These are phyloP conservation scores for Colletotrichum viniferum DNA, from an alignment of 2,329 filamentous ascomycete species.

Conservation along the genomic window DNA sequence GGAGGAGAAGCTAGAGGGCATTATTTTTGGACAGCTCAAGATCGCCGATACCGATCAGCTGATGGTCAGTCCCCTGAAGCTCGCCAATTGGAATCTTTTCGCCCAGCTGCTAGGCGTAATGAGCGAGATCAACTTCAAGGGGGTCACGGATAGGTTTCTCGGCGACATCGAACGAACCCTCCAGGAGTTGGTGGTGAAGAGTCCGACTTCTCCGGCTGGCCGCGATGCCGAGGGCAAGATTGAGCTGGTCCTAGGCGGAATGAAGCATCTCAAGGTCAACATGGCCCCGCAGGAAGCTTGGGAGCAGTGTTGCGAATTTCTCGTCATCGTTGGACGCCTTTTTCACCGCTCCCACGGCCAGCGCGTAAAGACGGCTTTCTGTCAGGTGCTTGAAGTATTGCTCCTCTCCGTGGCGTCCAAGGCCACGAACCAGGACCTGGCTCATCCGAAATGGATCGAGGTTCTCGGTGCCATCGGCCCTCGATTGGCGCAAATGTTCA, in stretches of 20 bases:
- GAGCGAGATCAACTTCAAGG: slow-evolving; percentile 89
- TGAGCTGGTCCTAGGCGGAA: slow-evolving; percentile 85
- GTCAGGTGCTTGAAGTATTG: slow-evolving; percentile 86
- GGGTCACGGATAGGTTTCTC: slow-evolving; percentile 82
- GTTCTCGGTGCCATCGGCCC: slow-evolving; percentile 81
- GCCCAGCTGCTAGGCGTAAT: slow-evolving; percentile 93
- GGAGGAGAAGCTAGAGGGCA: slow-evolving; percentile 91
- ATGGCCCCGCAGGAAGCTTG: slow-evolving; percentile 76
- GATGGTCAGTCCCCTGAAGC: slow-evolving; percentile 77
- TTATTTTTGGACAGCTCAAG: slow-evolving; percentile 96
- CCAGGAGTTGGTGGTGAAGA: slow-evolving; percentile 75
- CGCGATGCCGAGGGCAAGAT: slow-evolving; percentile 80
- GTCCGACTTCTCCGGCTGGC: slow-evolving; percentile 57
- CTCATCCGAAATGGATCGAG: slow-evolving; percentile 83
- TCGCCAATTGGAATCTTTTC: slow-evolving; percentile 96
- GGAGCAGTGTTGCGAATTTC: slow-evolving; percentile 87
- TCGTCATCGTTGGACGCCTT: slow-evolving; percentile 79
- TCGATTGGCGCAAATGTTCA: slow-evolving; percentile 81
- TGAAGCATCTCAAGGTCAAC: slow-evolving; percentile 86
- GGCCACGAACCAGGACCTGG: slow-evolving; percentile 76
- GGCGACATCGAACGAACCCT: slow-evolving; percentile 80
- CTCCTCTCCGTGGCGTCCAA: slow-evolving; percentile 86
- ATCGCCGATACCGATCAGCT: slow-evolving; percentile 84
- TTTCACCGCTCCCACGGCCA: slow-evolving; percentile 88
- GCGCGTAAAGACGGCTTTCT: slow-evolving; percentile 91